These are phyloP conservation scores for Gaertneriomyces sp. DNA, from an alignment of 192 early-diverging fungal species.

Conservation along the genomic window DNA sequence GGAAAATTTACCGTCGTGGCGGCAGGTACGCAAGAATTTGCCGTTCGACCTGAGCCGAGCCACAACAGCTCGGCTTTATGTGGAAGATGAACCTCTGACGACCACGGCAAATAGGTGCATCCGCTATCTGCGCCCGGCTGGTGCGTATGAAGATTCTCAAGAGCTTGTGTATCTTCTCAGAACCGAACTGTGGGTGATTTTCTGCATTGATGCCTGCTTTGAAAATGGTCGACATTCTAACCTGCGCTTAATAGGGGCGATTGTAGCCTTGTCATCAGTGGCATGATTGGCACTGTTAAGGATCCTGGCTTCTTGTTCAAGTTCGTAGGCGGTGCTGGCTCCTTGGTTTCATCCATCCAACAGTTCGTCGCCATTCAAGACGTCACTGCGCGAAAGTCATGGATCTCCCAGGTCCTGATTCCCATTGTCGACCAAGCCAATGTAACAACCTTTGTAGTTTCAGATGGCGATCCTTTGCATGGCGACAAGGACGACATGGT, in stretches of 20 bases:
- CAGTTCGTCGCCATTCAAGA: neutral
- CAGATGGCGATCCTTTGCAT: neutral
- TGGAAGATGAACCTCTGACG: neutral
- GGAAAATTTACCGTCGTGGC: conserved; percentile 1
- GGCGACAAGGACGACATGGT: neutral
- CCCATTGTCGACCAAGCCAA: neutral
- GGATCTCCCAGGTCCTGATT: neutral
- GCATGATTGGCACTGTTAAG: neutral
- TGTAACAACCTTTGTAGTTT: neutral
- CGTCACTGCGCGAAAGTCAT: neutral
- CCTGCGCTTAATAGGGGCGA: neutral
- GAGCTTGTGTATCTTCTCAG: conserved; percentile 1
- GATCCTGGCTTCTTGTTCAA: neutral
- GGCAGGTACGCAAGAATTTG: neutral
- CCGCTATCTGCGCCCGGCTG: neutral
- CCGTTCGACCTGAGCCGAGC: neutral
- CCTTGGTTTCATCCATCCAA: neutral
- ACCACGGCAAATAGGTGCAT: neutral
- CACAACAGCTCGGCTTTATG: neutral
- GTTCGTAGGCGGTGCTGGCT: neutral
- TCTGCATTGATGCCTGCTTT: neutral
- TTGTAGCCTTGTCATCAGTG: neutral
- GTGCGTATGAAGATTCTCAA: neutral
- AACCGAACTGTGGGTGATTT: neutral
- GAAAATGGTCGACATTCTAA: neutral